Evolutionary conservation across 2,329 filamentous ascomycete genomes (phyloP).

Genomic region (Scorias spongiosa): DNA sequence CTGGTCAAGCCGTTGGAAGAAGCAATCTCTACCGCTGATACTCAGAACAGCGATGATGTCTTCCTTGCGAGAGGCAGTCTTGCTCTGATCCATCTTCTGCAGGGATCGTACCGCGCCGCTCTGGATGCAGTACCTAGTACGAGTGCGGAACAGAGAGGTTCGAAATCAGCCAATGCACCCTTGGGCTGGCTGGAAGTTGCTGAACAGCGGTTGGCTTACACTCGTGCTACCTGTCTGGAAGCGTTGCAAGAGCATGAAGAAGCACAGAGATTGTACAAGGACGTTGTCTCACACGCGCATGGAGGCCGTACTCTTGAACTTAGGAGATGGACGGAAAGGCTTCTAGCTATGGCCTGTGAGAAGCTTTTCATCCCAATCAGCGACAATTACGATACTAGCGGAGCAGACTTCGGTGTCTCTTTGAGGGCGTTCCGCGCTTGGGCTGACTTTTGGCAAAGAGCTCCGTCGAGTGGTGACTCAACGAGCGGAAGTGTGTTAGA

Average conservation of each 20-base stretch:
- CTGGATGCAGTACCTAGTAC: conserved; percentile 31
- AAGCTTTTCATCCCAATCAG: neutral
- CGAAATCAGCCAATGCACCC: conserved; percentile 27
- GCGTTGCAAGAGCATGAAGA: conserved; percentile 10
- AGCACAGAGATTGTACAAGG: conserved; percentile 9
- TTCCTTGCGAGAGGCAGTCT: conserved; percentile 72
- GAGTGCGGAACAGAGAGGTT: neutral
- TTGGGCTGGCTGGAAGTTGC: conserved; percentile 68
- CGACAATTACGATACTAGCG: neutral
- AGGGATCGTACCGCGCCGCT: conserved; percentile 44
- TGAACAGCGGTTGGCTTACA: conserved; percentile 21
- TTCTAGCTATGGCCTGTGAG: conserved; percentile 15
- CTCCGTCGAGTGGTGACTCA: conserved; percentile 8
- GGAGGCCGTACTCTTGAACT: conserved; percentile 17
- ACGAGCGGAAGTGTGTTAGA: conserved; percentile 25
- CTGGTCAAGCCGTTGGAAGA: conserved; percentile 26
- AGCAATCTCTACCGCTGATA: conserved; percentile 12
- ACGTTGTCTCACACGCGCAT: conserved; percentile 9
- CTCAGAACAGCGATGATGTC: conserved; percentile 32
- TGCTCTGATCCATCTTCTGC: conserved; percentile 73
- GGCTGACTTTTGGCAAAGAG: conserved; percentile 48
- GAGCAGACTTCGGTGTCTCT: conserved; percentile 10
- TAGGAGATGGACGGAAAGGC: conserved; percentile 18
- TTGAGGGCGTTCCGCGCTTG: conserved; percentile 41
- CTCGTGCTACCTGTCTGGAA: conserved; percentile 15